A percentile compares a stretch with the other conserved stretches of the same genome.
phyloP scores from a whole-genome alignment of 2,329 filamentous ascomycete genomes.

The Hymenoscyphus occultus region DNA sequence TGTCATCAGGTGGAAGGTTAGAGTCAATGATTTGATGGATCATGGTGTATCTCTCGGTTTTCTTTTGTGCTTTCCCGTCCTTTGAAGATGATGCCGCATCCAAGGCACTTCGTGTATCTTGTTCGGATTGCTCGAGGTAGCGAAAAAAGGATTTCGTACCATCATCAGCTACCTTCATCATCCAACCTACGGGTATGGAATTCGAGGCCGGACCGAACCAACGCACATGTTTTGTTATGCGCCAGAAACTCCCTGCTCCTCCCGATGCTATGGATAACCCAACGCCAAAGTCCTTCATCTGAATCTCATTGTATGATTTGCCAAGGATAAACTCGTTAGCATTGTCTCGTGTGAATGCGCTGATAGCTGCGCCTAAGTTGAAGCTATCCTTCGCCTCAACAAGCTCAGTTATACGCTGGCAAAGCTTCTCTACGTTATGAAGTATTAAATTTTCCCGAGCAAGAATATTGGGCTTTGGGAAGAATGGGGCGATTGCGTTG shows the following conservation, averaged over 20 bases:
- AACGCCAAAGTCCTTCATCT: background rate
- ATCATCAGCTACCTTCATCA: background rate
- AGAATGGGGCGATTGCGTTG: background rate
- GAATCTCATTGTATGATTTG: background rate
- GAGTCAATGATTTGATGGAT: background rate
- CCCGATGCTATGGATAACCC: background rate
- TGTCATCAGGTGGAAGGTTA: background rate
- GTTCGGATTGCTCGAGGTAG: background rate
- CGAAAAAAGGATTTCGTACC: background rate
- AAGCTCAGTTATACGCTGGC: background rate
- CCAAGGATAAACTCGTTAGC: constrained; percentile 2
- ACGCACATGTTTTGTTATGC: background rate
- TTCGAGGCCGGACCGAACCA: background rate
- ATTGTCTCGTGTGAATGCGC: background rate
- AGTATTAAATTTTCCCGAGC: background rate
- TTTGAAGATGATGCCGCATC: background rate
- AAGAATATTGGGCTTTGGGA: background rate
- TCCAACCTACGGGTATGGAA: background rate
- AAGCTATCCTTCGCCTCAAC: background rate
- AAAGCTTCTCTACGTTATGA: background rate
- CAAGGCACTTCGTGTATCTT: background rate
- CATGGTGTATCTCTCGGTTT: background rate
- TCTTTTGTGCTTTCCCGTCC: background rate
- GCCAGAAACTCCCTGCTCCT: background rate
- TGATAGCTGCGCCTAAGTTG: constrained; percentile 12